Conservation (phyloP, 352 stramenopile species). For the Phytophthora europaea region DNA sequence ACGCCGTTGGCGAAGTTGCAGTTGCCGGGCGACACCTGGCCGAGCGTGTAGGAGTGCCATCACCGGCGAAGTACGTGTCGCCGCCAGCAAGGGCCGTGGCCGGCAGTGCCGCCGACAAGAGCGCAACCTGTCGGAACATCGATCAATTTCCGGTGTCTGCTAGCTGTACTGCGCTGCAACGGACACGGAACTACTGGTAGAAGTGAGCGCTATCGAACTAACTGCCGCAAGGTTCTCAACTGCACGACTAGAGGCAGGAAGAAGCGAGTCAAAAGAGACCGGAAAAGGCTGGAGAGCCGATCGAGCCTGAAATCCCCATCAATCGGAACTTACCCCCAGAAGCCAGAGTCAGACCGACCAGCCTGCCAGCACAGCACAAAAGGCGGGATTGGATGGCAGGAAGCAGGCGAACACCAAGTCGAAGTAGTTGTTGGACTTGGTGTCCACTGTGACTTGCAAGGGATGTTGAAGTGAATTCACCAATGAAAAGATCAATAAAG, state of each 20-base stretch:
- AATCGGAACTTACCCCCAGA: background rate
- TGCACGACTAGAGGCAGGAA: background rate
- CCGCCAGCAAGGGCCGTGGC: slow-evolving; percentile 18
- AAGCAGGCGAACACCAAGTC: background rate
- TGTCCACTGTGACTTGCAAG: no score
- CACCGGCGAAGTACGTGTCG: slow-evolving; percentile 46
- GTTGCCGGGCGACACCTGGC: slow-evolving; percentile 34
- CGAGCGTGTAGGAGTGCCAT: slow-evolving; percentile 60
- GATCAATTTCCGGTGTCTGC: background rate
- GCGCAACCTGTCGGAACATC: slow-evolving; percentile 31
- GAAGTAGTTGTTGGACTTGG: no score
- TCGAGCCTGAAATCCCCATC: background rate
- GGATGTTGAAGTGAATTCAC: no score
- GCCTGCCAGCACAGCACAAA: background rate
- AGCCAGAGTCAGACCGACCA: background rate
- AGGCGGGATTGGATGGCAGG: background rate
- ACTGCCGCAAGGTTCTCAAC: background rate
- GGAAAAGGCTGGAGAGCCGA: slow-evolving; percentile 2
- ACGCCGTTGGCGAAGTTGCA: slow-evolving; percentile 54
- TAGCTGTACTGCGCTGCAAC: background rate
- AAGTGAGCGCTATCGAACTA: background rate
- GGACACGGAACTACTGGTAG: background rate
- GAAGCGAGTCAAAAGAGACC: slow-evolving; percentile 1
- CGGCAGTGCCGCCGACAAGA: slow-evolving; percentile 19
- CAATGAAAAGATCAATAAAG: no score